Conservation (phyloP, 768 basidiomycete species). For the Russula sp. region DNA sequence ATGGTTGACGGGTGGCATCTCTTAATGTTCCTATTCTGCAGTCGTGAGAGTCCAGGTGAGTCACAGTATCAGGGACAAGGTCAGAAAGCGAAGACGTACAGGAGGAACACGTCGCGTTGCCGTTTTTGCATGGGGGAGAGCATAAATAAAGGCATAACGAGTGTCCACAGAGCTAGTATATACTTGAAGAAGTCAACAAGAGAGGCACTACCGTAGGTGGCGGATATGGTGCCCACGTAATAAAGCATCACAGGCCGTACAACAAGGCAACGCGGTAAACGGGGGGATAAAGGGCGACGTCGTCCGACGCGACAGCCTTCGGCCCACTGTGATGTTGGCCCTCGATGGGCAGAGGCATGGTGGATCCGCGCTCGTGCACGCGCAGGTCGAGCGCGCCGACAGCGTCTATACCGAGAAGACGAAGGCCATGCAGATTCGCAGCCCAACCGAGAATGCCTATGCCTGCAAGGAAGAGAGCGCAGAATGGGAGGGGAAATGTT, state of each 20-base stretch:
- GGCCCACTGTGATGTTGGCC: conserved; percentile 26
- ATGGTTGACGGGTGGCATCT: conserved; percentile 60
- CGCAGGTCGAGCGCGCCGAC: conserved; percentile 60
- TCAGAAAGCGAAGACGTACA: conserved; percentile 45
- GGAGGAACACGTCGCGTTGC: conserved; percentile 72
- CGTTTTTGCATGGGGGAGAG: conserved; percentile 62
- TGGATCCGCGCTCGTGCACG: conserved; percentile 6
- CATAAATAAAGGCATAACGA: conserved; percentile 51
- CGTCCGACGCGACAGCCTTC: conserved; percentile 33
- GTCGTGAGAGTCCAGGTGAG: conserved; percentile 4
- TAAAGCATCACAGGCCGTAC: conserved; percentile 56
- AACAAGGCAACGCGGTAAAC: conserved; percentile 61
- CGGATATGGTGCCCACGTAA: conserved; percentile 63
- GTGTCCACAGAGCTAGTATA: conserved; percentile 62
- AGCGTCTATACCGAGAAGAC: conserved; percentile 67
- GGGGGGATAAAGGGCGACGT: conserved; percentile 45
- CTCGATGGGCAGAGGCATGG: conserved; percentile 26
- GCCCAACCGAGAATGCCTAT: conserved; percentile 88
- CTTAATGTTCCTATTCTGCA: conserved; percentile 50
- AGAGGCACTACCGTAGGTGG: conserved; percentile 49
- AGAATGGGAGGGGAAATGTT: conserved; percentile 85
- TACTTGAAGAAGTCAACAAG: conserved; percentile 73
- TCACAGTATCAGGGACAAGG: conserved; percentile 5
- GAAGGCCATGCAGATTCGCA: conserved; percentile 82
- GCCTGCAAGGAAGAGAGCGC: conserved; percentile 74